These are phyloP conservation scores for Eimeria maxima DNA, from an alignment of 169 alveolate genomes.

Conservation along the genomic window DNA sequence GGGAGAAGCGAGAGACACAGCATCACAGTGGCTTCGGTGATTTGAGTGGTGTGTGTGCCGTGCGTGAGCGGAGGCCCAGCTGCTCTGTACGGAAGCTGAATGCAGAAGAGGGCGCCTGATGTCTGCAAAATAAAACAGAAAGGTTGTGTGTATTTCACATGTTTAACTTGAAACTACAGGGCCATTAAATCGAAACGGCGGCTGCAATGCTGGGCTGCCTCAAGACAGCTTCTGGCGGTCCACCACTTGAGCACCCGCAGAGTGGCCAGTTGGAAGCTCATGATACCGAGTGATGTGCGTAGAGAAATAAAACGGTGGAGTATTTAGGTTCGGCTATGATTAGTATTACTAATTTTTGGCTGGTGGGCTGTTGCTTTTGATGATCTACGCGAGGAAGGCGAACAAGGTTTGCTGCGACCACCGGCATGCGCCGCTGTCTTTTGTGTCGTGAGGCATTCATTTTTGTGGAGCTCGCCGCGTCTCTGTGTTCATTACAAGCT, in stretches of 20 bases:
- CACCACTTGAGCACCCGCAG: not conserved
- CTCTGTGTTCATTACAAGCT: not conserved
- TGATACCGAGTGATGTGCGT: not conserved
- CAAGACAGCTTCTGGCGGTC: conserved; percentile 36
- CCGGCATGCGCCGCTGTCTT: not conserved
- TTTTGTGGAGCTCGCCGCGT: not conserved
- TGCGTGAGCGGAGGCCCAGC: not conserved
- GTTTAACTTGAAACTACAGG: not conserved
- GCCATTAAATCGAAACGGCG: not conserved
- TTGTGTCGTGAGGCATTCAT: not conserved
- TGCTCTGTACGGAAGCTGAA: not conserved
- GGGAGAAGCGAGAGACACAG: no score
- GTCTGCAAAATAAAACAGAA: not conserved
- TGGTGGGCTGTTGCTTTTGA: not conserved
- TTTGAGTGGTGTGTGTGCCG: not conserved
- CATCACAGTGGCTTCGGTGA: no score
- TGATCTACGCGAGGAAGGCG: not conserved
- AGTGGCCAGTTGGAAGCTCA: not conserved
- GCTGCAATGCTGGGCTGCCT: not conserved
- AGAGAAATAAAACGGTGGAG: not conserved
- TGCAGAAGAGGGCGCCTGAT: not conserved
- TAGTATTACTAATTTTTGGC: not conserved
- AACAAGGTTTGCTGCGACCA: not conserved
- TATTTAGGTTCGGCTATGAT: not conserved
- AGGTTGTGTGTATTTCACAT: not conserved